A percentile compares a stretch with the other conserved stretches of the same genome.
These are phyloP conservation scores for Suillus weaverae DNA, from an alignment of 768 basidiomycete species.

Conservation along the genomic window DNA sequence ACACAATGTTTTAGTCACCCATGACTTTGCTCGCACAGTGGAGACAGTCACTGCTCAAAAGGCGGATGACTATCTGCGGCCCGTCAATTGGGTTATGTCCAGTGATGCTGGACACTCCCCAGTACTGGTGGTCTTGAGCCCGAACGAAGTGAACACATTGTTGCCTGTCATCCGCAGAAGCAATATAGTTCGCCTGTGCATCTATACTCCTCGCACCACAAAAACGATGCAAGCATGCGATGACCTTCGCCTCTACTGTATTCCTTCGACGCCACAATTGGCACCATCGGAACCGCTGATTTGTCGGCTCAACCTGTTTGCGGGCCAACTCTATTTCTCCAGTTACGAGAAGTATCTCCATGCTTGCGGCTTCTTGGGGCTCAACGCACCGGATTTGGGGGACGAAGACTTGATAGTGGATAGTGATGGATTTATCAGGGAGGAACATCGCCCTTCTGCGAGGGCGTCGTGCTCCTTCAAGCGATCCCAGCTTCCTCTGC, in stretches of 20 bases:
- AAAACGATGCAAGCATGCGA: constrained; percentile 39
- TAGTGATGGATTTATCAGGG: constrained; percentile 23
- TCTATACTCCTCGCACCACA: constrained; percentile 41
- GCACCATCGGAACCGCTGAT: not conserved
- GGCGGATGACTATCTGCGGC: too few relatives aligned
- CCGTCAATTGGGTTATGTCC: too few relatives aligned
- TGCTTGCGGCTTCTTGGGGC: constrained; percentile 28
- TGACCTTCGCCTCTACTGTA: constrained; percentile 20
- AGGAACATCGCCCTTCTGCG: constrained; percentile 14
- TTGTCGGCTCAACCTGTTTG: constrained; percentile 30
- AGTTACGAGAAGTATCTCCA: constrained; percentile 28
- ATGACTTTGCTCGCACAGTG: too few relatives aligned
- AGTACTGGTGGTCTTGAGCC: constrained; percentile 41
- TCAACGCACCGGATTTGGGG: constrained; percentile 21
- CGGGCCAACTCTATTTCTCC: constrained; percentile 34
- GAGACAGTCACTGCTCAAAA: not conserved
- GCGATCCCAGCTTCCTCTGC: constrained; percentile 16
- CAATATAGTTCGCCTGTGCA: constrained; percentile 37
- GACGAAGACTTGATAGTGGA: constrained; percentile 9
- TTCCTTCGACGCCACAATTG: constrained; percentile 10
- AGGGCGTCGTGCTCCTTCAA: constrained; percentile 3
- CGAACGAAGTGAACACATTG: constrained; percentile 39
- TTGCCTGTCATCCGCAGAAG: constrained; percentile 36
- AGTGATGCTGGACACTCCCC: not conserved
- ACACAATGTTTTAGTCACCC: too few relatives aligned